Evolutionary conservation across 768 basidiomycete species (phyloP).

Genomic region (Pleurotus ostreatus): DNA sequence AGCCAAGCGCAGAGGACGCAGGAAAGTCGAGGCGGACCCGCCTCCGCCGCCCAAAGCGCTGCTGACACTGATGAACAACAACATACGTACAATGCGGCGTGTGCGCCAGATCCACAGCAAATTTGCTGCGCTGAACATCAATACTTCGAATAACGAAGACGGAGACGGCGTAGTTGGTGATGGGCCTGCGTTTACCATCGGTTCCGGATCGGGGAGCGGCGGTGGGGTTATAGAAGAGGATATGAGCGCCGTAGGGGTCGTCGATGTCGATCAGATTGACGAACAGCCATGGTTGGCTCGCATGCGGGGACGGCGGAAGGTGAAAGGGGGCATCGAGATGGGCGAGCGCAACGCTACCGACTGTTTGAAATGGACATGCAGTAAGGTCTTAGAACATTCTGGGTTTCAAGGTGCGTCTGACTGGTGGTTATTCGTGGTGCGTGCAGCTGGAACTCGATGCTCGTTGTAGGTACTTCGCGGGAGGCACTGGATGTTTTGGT

Average conservation of each 20-base stretch:
- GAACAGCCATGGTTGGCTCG: constrained; percentile 54
- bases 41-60: constrained; percentile 37
- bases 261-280: constrained; percentile 43
- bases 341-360: constrained; percentile 56
- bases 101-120: constrained; percentile 71
- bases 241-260: constrained; percentile 12
- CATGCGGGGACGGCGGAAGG: constrained; percentile 23
- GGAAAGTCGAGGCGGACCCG: constrained; percentile 20
- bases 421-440: constrained; percentile 8
- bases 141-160: constrained; percentile 28
- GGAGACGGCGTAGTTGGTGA: constrained; percentile 29
- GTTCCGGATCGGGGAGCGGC: constrained; percentile 13
- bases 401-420: constrained; percentile 80
- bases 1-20: constrained; percentile 27
- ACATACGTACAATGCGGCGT: constrained; percentile 70
- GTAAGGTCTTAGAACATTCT: constrained; percentile 81
- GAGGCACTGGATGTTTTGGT: constrained; percentile 74
- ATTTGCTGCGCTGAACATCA: constrained; percentile 52
- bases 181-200: constrained; percentile 28
- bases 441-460: not conserved
- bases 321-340: constrained; percentile 42
- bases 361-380: constrained; percentile 69
- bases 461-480: constrained; percentile 60
- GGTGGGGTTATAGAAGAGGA: constrained; percentile 18
- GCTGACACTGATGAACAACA: constrained; percentile 68